Percentiles rank a stretch among this genome's conserved stretches.
phyloP scores from a whole-genome alignment of 2,329 filamentous ascomycete species.

The Cryphonectria parasitica region DNA sequence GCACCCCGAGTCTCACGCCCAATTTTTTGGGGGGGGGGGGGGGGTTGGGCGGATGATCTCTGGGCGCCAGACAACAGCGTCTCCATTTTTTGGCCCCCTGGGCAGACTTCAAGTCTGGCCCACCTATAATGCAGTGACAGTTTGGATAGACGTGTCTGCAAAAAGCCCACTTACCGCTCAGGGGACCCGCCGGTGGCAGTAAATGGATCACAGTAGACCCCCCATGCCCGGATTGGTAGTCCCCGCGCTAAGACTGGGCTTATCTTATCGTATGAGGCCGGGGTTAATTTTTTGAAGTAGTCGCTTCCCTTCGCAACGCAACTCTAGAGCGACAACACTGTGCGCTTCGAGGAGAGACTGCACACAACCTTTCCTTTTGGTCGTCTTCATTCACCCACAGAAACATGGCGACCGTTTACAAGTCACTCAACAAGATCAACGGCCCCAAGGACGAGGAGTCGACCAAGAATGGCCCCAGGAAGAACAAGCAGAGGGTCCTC shows the following conservation, averaged over 20 bases:
- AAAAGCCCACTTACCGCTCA: slow-evolving; percentile 14
- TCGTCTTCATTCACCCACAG: slow-evolving; percentile 21
- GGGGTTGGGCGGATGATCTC: neutral
- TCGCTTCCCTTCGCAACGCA: neutral
- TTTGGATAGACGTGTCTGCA: neutral
- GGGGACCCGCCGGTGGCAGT: neutral
- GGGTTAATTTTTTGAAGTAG: slow-evolving; percentile 13
- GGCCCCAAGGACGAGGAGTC: slow-evolving; percentile 50
- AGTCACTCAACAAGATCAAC: slow-evolving; percentile 68
- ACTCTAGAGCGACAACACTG: neutral
- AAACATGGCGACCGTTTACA: slow-evolving; percentile 74
- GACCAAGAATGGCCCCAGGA: slow-evolving; percentile 54
- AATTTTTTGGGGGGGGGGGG: neutral
- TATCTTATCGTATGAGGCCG: slow-evolving; percentile 18
- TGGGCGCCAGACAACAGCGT: neutral
- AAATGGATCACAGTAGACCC: neutral
- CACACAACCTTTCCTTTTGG: neutral
- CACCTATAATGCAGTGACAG: slow-evolving; percentile 10
- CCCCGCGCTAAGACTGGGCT: slow-evolving; percentile 13
- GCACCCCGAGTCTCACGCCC: slow-evolving; percentile 2
- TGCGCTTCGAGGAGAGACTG: slow-evolving; percentile 1
- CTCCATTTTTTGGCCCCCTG: neutral
- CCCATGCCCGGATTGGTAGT: neutral
- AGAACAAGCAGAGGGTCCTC: slow-evolving; percentile 77
- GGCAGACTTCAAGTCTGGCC: neutral